Evolutionary conservation across 352 stramenopile genomes (phyloP).

Genomic region (Phytophthora brassicae): DNA sequence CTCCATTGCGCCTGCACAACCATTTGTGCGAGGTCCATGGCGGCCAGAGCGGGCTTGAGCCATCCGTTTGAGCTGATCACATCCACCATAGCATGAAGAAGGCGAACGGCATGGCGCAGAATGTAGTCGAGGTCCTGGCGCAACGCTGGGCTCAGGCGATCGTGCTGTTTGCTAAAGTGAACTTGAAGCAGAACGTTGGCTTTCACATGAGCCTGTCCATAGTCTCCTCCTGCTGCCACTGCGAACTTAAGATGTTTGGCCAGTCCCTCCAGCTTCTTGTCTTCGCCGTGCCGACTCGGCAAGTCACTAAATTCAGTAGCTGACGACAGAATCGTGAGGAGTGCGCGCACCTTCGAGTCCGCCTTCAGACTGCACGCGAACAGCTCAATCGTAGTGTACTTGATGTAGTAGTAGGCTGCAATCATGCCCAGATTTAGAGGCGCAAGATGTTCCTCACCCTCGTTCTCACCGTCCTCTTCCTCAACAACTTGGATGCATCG

Average conservation of each 20-base stretch:
- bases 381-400: constrained; percentile 99
- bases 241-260: constrained; percentile 94
- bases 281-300: constrained; percentile 93
- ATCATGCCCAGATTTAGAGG: constrained; percentile 99
- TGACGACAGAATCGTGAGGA: constrained; percentile 97
- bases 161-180: constrained; percentile 95
- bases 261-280: constrained; percentile 92
- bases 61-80: constrained; percentile 99
- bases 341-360: constrained; percentile 95
- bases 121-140: constrained; percentile 91
- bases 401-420: constrained; percentile 99
- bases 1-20: constrained; percentile 98
- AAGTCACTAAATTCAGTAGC: constrained; percentile 96
- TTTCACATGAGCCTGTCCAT: constrained; percentile 95
- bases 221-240: constrained; percentile 85
- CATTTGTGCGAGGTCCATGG: constrained; percentile 99
- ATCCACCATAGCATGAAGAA: constrained; percentile 98
- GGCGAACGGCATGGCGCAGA: constrained; percentile 88
- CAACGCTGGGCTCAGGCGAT: constrained; percentile 91
- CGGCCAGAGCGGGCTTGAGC: constrained; percentile 97
- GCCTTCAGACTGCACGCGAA: constrained; percentile 97
- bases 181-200: constrained; percentile 96
- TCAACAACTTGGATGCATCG: constrained; percentile 96
- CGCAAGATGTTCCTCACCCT: constrained; percentile 89
- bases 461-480: constrained; percentile 83